phyloP scores from a whole-genome alignment of 495 filamentous ascomycete genomes.

The Diplogelasinospora grovesii region DNA sequence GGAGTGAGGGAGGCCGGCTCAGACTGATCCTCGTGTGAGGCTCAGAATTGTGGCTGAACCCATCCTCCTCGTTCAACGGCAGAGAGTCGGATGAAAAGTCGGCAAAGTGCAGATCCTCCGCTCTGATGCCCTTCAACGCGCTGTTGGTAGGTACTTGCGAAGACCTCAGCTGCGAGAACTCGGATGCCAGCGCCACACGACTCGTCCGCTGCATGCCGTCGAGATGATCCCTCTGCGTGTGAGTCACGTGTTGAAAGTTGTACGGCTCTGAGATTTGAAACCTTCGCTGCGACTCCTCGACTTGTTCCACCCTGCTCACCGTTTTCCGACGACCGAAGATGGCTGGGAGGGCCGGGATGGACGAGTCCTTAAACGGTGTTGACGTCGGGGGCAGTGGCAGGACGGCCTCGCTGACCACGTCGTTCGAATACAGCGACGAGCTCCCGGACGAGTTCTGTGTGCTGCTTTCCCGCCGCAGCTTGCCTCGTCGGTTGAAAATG shows the following conservation, averaged over 20 bases:
- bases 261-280: conserved; percentile 71
- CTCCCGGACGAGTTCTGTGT: conserved; percentile 29
- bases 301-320: too few relatives aligned
- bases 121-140: conserved; percentile 55
- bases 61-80: conserved; percentile 25
- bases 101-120: conserved; percentile 57
- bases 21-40: conserved; percentile 8
- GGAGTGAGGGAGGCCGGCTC: conserved; percentile 14
- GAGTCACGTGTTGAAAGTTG: conserved; percentile 82
- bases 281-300: conserved; percentile 27
- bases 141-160: conserved; percentile 54
- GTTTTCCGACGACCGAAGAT: conserved; percentile 31
- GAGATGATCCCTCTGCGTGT: conserved; percentile 62
- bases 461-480: conserved; percentile 35
- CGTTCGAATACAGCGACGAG: conserved; percentile 37
- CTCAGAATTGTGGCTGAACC: neutral
- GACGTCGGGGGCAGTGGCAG: conserved; percentile 13
- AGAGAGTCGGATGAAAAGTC: conserved; percentile 53
- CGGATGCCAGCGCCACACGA: conserved; percentile 55
- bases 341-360: conserved; percentile 34
- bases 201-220: conserved; percentile 50
- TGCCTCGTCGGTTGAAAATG: conserved; percentile 41
- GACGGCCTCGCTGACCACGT: conserved; percentile 21
- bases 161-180: conserved; percentile 60
- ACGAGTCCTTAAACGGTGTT: conserved; percentile 28